A percentile compares a stretch with the other conserved stretches of the same genome.
Conservation (phyloP, 805 yeast species). For the Suhomyces canberraensis region DNA sequence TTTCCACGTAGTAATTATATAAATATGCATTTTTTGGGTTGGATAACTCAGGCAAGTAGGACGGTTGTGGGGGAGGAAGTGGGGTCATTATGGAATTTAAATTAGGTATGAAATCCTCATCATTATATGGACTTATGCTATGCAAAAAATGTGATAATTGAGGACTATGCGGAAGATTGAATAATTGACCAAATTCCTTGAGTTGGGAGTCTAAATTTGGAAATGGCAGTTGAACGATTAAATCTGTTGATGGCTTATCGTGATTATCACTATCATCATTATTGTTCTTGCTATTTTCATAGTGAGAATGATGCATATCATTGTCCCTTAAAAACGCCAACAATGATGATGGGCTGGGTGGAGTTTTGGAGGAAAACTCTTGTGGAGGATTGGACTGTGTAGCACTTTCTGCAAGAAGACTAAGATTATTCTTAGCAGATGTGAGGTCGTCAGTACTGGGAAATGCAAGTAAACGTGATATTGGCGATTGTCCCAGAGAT, state of each 20-base stretch:
- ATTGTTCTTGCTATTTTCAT: background rate
- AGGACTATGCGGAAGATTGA: background rate
- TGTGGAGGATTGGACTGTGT: background rate
- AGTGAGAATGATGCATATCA: background rate
- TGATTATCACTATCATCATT: slow-evolving; percentile 4
- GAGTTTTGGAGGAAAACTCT: background rate
- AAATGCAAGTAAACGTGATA: background rate
- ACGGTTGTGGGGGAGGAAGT: slow-evolving; percentile 22
- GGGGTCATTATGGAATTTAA: slow-evolving; percentile 23
- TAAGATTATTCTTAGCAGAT: background rate
- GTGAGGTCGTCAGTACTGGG: background rate
- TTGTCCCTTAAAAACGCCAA: slow-evolving; percentile 23
- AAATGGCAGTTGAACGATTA: background rate
- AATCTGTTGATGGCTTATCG: too few species aligned
- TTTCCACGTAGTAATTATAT: slow-evolving; percentile 49
- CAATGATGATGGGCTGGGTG: slow-evolving; percentile 22
- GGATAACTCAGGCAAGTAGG: slow-evolving; percentile 18
- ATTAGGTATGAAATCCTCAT: slow-evolving; percentile 9
- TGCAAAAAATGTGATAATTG: background rate
- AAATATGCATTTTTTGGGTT: slow-evolving; percentile 24
- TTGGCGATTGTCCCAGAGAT: background rate
- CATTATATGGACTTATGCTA: background rate
- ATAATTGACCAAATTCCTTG: background rate
- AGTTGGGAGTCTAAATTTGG: background rate
- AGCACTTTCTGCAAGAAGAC: slow-evolving; percentile 2